These are phyloP conservation scores for Suillus americanus DNA, from an alignment of 768 basidiomycete species.

Conservation along the genomic window DNA sequence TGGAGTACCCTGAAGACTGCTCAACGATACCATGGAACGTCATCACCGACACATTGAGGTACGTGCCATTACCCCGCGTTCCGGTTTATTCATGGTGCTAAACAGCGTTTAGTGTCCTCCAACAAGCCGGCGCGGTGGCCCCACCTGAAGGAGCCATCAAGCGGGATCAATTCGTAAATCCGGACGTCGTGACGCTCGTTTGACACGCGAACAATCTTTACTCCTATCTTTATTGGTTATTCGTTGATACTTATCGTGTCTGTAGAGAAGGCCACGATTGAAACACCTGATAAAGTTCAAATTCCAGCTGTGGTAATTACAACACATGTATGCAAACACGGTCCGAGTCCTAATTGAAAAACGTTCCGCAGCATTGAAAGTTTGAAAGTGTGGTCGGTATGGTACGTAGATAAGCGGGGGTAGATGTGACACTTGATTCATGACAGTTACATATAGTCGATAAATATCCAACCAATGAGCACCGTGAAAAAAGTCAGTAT, in stretches of 20 bases:
- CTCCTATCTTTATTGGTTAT: background rate
- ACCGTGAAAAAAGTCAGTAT: background rate
- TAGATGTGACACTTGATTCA: background rate
- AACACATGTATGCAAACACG: background rate
- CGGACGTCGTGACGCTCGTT: conserved; percentile 49
- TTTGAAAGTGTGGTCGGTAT: background rate
- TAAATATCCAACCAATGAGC: background rate
- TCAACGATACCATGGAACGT: conserved; percentile 61
- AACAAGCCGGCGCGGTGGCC: conserved; percentile 72
- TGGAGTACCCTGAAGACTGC: conserved; percentile 71
- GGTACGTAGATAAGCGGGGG: background rate
- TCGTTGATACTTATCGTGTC: background rate
- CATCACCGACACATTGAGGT: conserved; percentile 71
- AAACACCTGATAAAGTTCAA: background rate
- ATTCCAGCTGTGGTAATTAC: too few relatives aligned
- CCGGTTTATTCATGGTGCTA: conserved; percentile 5
- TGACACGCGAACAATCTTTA: conserved; percentile 23
- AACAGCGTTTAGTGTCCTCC: conserved; percentile 52
- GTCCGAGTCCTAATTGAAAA: background rate
- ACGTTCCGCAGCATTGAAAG: background rate
- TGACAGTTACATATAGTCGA: background rate
- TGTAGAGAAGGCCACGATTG: background rate
- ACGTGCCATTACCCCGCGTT: conserved; percentile 22
- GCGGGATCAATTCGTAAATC: conserved; percentile 56
- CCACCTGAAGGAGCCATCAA: conserved; percentile 53